A percentile compares a stretch with the other conserved stretches of the same genome.
phyloP scores from a whole-genome alignment of 129 eudicot species.

The Flaveria brownii region DNA sequence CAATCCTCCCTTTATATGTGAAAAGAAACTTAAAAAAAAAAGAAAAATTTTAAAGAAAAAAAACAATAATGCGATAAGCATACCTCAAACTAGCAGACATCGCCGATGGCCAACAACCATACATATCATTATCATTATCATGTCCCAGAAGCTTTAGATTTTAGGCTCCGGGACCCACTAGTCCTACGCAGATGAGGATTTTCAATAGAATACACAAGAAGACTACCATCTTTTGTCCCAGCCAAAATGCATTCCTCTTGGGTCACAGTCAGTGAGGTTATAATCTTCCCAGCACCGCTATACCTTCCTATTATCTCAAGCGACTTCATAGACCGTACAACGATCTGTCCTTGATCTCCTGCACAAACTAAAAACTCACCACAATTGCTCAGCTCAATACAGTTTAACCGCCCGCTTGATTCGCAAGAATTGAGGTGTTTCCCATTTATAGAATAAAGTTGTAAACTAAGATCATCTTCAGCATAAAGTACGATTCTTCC shows the following conservation, averaged over 20 bases:
- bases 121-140: conserved; percentile 16
- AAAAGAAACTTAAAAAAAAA: too few relatives aligned
- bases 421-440: conserved; percentile 73
- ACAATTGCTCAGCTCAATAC: conserved; percentile 83
- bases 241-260: conserved; percentile 92
- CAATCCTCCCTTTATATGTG: background rate
- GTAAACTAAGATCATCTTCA: conserved; percentile 87
- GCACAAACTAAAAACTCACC: conserved; percentile 95
- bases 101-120: background rate
- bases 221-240: conserved; percentile 94
- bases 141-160: conserved; percentile 49
- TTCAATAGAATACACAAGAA: conserved; percentile 90
- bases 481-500: conserved; percentile 76
- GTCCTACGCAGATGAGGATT: conserved; percentile 78
- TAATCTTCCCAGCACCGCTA: conserved; percentile 70
- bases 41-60: too few relatives aligned
- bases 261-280: conserved; percentile 79
- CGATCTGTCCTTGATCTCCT: conserved; percentile 92
- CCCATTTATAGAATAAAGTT: conserved; percentile 82
- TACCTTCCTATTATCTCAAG: conserved; percentile 75
- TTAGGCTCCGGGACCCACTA: conserved; percentile 43
- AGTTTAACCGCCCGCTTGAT: conserved; percentile 86
- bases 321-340: conserved; percentile 86
- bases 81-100: conserved; percentile 35
- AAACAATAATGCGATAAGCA: background rate